A percentile compares a stretch with the other conserved stretches of the same genome.
These are phyloP conservation scores for Flaveria trinervia DNA, from an alignment of 129 eudicot genomes.

Conservation along the genomic window DNA sequence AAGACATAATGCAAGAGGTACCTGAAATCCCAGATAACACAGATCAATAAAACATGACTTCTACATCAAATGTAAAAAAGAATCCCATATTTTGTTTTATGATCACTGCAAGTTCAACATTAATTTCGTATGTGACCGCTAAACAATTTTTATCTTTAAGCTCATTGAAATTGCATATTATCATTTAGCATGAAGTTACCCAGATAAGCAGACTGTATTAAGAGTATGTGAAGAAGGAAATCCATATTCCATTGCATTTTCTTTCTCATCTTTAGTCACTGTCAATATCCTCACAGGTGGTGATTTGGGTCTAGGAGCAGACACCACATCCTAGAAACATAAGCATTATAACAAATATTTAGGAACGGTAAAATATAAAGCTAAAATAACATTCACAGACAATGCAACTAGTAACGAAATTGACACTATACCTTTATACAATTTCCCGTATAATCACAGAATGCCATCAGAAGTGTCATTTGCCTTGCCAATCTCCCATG, in stretches of 20 bases:
- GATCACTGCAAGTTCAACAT: conserved; percentile 10
- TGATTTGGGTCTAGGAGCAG: conserved; percentile 91
- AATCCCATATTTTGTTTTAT: neutral
- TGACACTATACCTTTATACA: conserved; percentile 67
- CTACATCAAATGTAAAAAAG: neutral
- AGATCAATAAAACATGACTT: conserved; percentile 10
- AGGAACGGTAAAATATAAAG: neutral
- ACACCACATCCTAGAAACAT: conserved; percentile 84
- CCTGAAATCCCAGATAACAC: conserved; percentile 40
- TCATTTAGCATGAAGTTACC: conserved; percentile 45
- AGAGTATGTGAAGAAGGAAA: conserved; percentile 98
- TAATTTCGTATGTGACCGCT: neutral
- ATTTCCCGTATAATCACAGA: conserved; percentile 89
- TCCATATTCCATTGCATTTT: conserved; percentile 90
- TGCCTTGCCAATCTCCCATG: conserved; percentile 97
- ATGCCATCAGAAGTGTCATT: conserved; percentile 88
- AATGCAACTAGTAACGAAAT: neutral
- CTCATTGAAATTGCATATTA: neutral
- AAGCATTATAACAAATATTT: conserved; percentile 18
- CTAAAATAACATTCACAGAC: conserved; percentile 12
- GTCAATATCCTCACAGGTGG: conserved; percentile 88
- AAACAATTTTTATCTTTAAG: neutral
- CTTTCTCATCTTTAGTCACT: conserved; percentile 86
- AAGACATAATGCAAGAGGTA: conserved; percentile 65
- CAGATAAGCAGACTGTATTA: conserved; percentile 93